Evolutionary conservation across 805 yeast genomes (phyloP), one percentile per base, ranked within the genome.

Genomic region (Lipomyces sp.): DNA sequence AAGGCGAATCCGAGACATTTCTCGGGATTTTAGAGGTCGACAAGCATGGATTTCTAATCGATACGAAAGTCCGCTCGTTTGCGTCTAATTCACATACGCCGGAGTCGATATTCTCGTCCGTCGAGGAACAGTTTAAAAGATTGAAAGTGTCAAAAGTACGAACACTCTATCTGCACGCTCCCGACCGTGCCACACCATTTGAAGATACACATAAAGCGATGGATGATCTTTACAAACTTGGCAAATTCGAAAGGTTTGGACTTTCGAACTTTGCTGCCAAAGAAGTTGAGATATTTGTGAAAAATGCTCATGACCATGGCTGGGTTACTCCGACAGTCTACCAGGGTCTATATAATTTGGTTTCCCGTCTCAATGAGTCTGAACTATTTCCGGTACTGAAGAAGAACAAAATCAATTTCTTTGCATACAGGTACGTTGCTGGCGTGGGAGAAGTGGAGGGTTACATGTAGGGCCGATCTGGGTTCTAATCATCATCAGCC

Each of bases 291-390:
- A 57, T 65, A 53, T 64, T 75, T 53, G 66, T 71, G 59, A 54
- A 66, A 11, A 58, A 62, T 59, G 70, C 74, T 3, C 65, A 67
- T 42, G 64, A 65, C 57, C 65, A 74, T 55, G 69, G 68, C 18
- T 74, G 74, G 65, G 69, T 73, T 37, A 57, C 65, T 15, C 77
- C 77, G 0, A 64, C 76, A 4, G 76, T 75, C 18, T 74, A 70
- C 63, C 77, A 75, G 60, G 77, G 77, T 30, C 65, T 72, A 35
- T 75, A 75, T 65, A 75, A 75, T 59, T 70, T 74, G 33, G 69
- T 75, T 50, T 65, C 76, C 15, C 71, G 77, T 32, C 62, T 58
- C 51, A 60, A 55, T 53, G 77, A 74, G 61, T 11, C 39, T 4
- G 73, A 72, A 11, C 61, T 75, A 29, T 71, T 75, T 53, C 76